phyloP scores from a whole-genome alignment of 345 rosid genomes.

The Hibiscus mutabilis region DNA sequence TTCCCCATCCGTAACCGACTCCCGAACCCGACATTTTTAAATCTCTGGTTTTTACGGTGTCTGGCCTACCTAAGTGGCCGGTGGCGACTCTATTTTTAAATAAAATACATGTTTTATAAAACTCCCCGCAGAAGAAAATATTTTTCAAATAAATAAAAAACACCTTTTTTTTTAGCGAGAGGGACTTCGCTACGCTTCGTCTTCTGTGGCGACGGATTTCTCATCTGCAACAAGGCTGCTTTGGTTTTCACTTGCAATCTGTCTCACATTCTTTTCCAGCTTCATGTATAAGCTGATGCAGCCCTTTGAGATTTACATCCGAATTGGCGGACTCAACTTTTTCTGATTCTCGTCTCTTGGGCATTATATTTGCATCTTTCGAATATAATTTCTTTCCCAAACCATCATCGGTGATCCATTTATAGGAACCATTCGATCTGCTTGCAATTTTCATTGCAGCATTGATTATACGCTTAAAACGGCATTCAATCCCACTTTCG shows the following conservation, averaged over 20 bases:
- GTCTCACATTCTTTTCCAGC: constrained; percentile 20
- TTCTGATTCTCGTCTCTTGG: constrained; percentile 17
- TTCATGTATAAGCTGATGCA: background rate
- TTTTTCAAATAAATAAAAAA: too few relatives aligned
- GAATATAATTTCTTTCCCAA: constrained; percentile 19
- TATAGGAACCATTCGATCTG: constrained; percentile 33
- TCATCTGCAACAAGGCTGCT: constrained; percentile 19
- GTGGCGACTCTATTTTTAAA: too few relatives aligned
- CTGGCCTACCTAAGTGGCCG: too few relatives aligned
- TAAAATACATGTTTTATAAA: too few relatives aligned
- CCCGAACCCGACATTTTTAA: too few relatives aligned
- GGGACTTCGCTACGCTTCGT: too few relatives aligned
- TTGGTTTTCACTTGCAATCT: constrained; percentile 18
- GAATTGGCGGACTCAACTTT: constrained; percentile 3
- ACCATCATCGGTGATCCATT: constrained; percentile 53
- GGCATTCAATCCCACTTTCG: constrained; percentile 39
- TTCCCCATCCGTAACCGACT: too few relatives aligned
- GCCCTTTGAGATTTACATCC: constrained; percentile 14
- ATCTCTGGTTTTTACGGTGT: too few relatives aligned
- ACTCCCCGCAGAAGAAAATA: too few relatives aligned
- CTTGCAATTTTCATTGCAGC: constrained; percentile 57
- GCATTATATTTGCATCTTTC: constrained; percentile 6
- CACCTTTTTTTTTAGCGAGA: too few relatives aligned
- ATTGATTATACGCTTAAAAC: constrained; percentile 42
- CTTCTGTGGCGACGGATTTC: constrained; percentile 46